Percentiles rank a stretch among this genome's conserved stretches.
Evolutionary conservation across 2,329 filamentous ascomycete genomes (phyloP).

Genomic region (Ceratocystis smalleyi): DNA sequence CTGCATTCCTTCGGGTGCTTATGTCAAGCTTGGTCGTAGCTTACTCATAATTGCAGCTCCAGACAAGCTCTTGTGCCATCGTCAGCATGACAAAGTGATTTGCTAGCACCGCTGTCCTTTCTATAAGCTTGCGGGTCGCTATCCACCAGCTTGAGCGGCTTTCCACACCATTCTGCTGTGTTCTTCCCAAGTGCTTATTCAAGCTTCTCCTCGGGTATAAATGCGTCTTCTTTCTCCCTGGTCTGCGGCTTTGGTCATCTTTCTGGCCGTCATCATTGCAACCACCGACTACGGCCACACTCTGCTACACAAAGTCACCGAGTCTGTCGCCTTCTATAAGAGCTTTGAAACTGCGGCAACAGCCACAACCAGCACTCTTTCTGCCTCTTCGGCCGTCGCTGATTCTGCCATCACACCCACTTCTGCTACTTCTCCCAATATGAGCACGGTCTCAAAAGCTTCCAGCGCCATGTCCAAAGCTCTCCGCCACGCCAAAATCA

Average conservation of each 20-base stretch:
- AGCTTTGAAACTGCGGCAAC: constrained; percentile 15
- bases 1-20: background rate
- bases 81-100: constrained; percentile 9
- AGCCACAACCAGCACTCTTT: constrained; percentile 11
- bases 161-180: background rate
- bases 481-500: constrained; percentile 54
- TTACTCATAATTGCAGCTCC: background rate
- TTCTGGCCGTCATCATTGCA: constrained; percentile 27
- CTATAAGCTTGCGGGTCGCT: background rate
- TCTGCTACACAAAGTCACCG: constrained; percentile 17
- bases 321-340: constrained; percentile 18
- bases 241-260: constrained; percentile 25
- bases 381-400: constrained; percentile 15
- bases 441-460: constrained; percentile 27
- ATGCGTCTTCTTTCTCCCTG: constrained; percentile 26
- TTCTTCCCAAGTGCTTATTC: background rate
- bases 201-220: constrained; percentile 23
- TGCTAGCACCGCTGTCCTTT: background rate
- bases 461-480: constrained; percentile 43
- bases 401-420: constrained; percentile 14
- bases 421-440: constrained; percentile 17
- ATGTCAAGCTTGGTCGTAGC: background rate
- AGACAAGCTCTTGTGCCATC: background rate
- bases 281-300: constrained; percentile 20
- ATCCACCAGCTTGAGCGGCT: background rate